phyloP scores from a whole-genome alignment of 2,329 filamentous ascomycete genomes.

The Aspergillus tanneri region DNA sequence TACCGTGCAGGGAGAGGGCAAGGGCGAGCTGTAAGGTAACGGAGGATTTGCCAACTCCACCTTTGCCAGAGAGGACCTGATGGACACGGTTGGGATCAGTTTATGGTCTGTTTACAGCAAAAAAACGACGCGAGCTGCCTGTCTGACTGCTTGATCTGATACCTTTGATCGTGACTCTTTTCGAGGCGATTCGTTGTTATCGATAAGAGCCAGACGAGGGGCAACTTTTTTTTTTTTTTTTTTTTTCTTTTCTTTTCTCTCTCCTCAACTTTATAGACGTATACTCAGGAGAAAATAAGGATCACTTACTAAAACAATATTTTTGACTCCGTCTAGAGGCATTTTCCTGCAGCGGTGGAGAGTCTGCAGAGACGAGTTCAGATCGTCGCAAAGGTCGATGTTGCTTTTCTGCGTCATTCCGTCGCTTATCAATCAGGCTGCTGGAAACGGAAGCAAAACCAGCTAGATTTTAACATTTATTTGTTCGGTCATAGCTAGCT shows the following conservation, averaged over 20 bases:
- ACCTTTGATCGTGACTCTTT: neutral
- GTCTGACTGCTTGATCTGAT: neutral
- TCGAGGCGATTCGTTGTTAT: slow-evolving; percentile 31
- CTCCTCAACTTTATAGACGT: no score
- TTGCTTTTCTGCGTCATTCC: slow-evolving; percentile 26
- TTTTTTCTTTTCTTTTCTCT: neutral
- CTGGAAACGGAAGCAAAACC: no score
- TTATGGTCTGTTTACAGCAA: neutral
- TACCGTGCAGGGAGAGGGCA: slow-evolving; percentile 77
- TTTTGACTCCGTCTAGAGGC: slow-evolving; percentile 46
- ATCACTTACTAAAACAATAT: slow-evolving; percentile 42
- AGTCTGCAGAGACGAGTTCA: neutral
- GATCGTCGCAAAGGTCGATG: neutral
- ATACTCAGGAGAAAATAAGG: neutral
- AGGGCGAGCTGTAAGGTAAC: slow-evolving; percentile 96
- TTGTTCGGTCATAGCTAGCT: no score
- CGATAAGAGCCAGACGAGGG: slow-evolving; percentile 36
- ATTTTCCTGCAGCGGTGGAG: slow-evolving; percentile 24
- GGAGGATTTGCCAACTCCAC: slow-evolving; percentile 95
- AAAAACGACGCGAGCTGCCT: neutral
- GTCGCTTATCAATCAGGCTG: slow-evolving; percentile 28
- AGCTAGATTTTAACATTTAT: no score
- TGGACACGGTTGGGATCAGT: slow-evolving; percentile 10
- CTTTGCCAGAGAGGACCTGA: slow-evolving; percentile 86
- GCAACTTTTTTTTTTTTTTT: slow-evolving; percentile 9